Evolutionary conservation across 2,329 filamentous ascomycete species (phyloP), one percentile per base, ranked within the genome.

Genomic region (Sarocladium kiliense): DNA sequence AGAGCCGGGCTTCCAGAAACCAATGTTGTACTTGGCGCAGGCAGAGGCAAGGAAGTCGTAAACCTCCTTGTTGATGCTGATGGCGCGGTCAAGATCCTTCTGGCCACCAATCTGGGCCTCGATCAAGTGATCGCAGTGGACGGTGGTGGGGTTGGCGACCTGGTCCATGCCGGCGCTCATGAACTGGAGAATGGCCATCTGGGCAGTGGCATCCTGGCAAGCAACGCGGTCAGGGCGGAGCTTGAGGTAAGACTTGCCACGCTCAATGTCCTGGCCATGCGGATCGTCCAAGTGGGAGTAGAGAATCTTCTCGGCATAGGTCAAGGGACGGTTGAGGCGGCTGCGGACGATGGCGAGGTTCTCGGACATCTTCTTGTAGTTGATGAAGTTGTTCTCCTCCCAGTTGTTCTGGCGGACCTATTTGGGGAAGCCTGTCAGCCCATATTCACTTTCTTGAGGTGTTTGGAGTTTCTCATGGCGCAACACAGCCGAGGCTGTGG

Each of bases 161-260:
- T 88, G 87, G 63, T 91, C 89, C 90, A 99, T 93, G 73, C 93
- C 93, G 58, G 94, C 93, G 55, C 91, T 96, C 92, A 99, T 99
- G 84, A 99, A 99, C 80, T 99, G 94, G 58, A 99, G 83, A 64
- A 99, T 96, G 62, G 94, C 94, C 94, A 99, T 99, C 83, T 99
- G 94, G 61, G 94, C 94, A 58, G 94, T 97, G 71, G 94, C 94
- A 84, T 99, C 94, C 81, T 99, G 94, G 82, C 94, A 97, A 74
- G 94, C 94, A 68, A 99, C 94, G 75, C 94, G 90, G 72, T 99
- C 94, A 57, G 94, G 94, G 63, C 94, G 89, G 64, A 99, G 86
- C 81, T 93, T 97, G 64, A 99, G 85, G 78, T 99, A 97, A 58
- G 92, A 97, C 66, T 84, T 85, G 69, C 94, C 94, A 73, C 94